Evolutionary conservation across 179 eudicot species (phyloP).

Genomic region (Sideroxylon spinosum): DNA sequence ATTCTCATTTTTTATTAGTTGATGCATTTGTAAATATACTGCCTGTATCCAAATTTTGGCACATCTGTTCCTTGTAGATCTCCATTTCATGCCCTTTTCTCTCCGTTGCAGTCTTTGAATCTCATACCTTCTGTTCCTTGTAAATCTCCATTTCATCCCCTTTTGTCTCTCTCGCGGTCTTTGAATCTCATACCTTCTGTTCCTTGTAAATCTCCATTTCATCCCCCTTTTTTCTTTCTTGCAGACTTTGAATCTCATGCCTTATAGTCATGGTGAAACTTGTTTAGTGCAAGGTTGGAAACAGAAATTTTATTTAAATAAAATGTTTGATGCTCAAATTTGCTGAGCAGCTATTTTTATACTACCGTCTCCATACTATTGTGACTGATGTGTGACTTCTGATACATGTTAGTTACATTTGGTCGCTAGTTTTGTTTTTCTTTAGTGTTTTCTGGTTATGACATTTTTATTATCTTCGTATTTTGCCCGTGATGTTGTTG

Average conservation of each 20-base stretch:
- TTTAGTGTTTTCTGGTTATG: too few relatives aligned
- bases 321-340: too few relatives aligned
- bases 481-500: too few relatives aligned
- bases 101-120: neutral
- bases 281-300: too few relatives aligned
- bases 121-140: neutral
- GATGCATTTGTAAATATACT: conserved; percentile 12
- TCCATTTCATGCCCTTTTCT: neutral
- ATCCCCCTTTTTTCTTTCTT: neutral
- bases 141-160: neutral
- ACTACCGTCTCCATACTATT: too few relatives aligned
- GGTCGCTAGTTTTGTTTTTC: too few relatives aligned
- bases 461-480: too few relatives aligned
- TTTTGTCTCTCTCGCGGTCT: neutral
- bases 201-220: neutral
- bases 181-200: neutral
- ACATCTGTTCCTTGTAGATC: conserved; percentile 14
- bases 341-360: too few relatives aligned
- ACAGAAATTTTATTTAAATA: too few relatives aligned
- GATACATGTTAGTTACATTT: too few relatives aligned
- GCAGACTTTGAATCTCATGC: neutral
- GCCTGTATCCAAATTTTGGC: conserved; percentile 12
- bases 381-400: too few relatives aligned
- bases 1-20: neutral
- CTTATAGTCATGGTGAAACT: neutral